A percentile compares a stretch with the other conserved stretches of the same genome.
Conservation (phyloP, 1,284 basidiomycete genomes). For the Waitea zeae region DNA sequence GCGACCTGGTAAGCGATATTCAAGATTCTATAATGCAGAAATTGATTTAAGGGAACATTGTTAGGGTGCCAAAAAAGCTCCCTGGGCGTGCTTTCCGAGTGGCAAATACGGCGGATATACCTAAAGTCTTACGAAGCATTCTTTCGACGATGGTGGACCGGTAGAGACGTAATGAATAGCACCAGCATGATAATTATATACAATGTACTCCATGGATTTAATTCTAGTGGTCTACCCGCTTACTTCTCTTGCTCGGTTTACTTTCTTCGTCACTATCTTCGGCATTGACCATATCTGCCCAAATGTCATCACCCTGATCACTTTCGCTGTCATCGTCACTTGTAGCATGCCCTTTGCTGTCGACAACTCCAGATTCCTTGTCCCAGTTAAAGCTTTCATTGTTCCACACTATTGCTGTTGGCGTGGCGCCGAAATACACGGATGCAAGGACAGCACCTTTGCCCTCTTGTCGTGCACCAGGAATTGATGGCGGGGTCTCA, state of each 20-base stretch:
- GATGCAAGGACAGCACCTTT: constrained; percentile 56
- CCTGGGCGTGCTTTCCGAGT: constrained; percentile 19
- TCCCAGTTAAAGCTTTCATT: constrained; percentile 8
- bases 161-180: too few species aligned
- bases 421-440: constrained; percentile 47
- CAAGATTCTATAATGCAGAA: constrained; percentile 6
- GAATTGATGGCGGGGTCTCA: constrained; percentile 30
- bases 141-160: constrained; percentile 19
- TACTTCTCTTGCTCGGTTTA: too few species aligned
- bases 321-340: too few species aligned
- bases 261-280: too few species aligned
- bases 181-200: too few species aligned
- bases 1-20: constrained; percentile 40
- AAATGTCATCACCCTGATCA: too few species aligned
- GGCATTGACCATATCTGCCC: too few species aligned
- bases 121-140: constrained; percentile 20
- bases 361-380: constrained; percentile 12
- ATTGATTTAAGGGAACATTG: constrained; percentile 3
- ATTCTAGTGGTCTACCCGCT: too few species aligned
- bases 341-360: too few species aligned
- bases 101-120: constrained; percentile 20
- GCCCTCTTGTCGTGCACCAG: constrained; percentile 34
- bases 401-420: constrained; percentile 47
- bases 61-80: too few species aligned
- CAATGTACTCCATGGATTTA: too few species aligned